Conservation (phyloP, 371 early-diverging fungal species). For the Cokeromyces recurvatus region DNA sequence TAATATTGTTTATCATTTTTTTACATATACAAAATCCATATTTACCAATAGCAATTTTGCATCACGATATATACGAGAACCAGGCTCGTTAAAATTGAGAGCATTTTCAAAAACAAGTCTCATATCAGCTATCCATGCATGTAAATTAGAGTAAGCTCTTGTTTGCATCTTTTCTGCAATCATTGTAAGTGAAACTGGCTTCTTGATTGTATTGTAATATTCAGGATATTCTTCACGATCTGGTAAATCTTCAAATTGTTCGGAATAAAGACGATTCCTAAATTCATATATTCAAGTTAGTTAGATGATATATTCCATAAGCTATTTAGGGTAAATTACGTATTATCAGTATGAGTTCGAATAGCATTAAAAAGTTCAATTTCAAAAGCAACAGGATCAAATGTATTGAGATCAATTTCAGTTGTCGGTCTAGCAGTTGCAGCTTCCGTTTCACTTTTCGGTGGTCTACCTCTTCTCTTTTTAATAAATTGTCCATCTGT, state of each 20-base stretch:
- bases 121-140: slow-evolving; percentile 65
- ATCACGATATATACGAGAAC: slow-evolving; percentile 66
- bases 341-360: slow-evolving; percentile 37
- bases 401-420: slow-evolving; percentile 29
- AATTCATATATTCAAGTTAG: no score
- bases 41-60: slow-evolving; percentile 54
- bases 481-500: slow-evolving; percentile 8
- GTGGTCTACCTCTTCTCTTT: slow-evolving; percentile 42
- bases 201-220: slow-evolving; percentile 81
- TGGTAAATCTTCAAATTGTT: slow-evolving; percentile 78
- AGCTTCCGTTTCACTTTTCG: slow-evolving; percentile 37
- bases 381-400: slow-evolving; percentile 38
- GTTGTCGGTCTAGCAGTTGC: slow-evolving; percentile 22
- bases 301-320: no score
- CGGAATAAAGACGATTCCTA: slow-evolving; percentile 64
- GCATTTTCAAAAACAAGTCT: slow-evolving; percentile 73
- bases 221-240: slow-evolving; percentile 79
- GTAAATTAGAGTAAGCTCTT: slow-evolving; percentile 54
- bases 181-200: slow-evolving; percentile 64
- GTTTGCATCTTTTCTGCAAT: slow-evolving; percentile 53
- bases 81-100: slow-evolving; percentile 68
- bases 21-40: not conserved
- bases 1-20: not conserved
- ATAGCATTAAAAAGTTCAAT: slow-evolving; percentile 36
- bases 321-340: slow-evolving; percentile 18